A percentile compares a stretch with the other conserved stretches of the same genome.
Conservation (phyloP, 805 yeast species). For the Schizosaccharomyces osmophilus region DNA sequence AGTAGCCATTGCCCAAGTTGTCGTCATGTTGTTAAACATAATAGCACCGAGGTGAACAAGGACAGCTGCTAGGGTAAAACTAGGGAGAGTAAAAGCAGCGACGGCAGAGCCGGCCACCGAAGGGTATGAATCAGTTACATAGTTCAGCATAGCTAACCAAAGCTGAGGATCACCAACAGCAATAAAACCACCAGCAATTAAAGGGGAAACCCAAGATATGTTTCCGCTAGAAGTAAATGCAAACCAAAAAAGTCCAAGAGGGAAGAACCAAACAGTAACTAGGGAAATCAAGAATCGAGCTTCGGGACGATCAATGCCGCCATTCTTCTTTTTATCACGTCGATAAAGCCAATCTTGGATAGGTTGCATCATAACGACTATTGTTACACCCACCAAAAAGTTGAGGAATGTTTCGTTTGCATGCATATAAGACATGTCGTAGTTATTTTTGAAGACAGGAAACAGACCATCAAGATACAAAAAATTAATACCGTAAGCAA, state of each 20-base stretch:
- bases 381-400: conserved; percentile 38
- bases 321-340: not conserved
- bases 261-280: not conserved
- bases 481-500: conserved; percentile 23
- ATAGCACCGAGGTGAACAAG: not conserved
- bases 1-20: not conserved
- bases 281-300: not conserved
- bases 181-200: not conserved
- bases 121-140: conserved; percentile 41
- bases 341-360: not conserved
- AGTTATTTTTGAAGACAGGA: conserved; percentile 34
- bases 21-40: not conserved
- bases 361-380: conserved; percentile 27
- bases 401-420: conserved; percentile 58
- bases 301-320: not conserved
- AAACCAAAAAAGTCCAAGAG: conserved; percentile 1
- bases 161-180: not conserved
- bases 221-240: not conserved
- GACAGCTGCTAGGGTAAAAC: not conserved
- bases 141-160: conserved; percentile 21
- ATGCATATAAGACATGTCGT: conserved; percentile 34
- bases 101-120: conserved; percentile 55
- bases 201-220: not conserved
- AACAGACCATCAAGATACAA: conserved; percentile 54
- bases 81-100: conserved; percentile 21